Conservation (phyloP, 495 filamentous ascomycete genomes). For the Penicillium soppii region DNA sequence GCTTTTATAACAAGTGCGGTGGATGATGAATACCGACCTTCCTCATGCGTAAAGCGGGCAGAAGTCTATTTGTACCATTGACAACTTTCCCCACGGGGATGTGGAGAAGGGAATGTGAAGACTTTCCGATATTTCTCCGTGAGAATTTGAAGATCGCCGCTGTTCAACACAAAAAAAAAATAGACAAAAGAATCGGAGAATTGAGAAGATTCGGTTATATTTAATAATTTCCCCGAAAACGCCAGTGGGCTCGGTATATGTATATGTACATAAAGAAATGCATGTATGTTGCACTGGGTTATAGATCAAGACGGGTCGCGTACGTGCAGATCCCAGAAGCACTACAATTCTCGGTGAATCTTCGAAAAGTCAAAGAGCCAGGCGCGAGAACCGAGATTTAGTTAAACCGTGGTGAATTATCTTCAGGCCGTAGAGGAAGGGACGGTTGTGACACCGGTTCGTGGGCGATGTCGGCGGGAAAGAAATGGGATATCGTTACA, state of each 20-base stretch:
- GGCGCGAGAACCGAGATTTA: background rate
- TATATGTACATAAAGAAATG: background rate
- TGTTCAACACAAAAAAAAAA: no score
- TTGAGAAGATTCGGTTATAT: background rate
- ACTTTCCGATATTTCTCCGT: background rate
- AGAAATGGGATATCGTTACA: conserved; percentile 9
- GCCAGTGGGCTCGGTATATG: background rate
- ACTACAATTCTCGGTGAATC: background rate
- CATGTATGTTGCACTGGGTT: background rate
- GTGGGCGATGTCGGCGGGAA: background rate
- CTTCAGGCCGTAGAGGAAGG: background rate
- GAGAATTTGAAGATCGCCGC: background rate
- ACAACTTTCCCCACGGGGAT: background rate
- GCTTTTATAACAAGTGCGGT: background rate
- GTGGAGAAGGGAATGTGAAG: background rate
- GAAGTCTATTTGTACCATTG: background rate
- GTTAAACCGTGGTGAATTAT: background rate
- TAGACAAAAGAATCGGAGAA: background rate
- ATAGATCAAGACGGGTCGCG: background rate
- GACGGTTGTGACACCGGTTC: background rate
- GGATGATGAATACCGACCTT: background rate
- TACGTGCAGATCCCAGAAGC: background rate
- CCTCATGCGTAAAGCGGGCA: background rate
- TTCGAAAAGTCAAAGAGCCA: background rate
- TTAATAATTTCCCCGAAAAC: background rate